Conservation (phyloP, 116 monocot species). For the Zostera marina region DNA sequence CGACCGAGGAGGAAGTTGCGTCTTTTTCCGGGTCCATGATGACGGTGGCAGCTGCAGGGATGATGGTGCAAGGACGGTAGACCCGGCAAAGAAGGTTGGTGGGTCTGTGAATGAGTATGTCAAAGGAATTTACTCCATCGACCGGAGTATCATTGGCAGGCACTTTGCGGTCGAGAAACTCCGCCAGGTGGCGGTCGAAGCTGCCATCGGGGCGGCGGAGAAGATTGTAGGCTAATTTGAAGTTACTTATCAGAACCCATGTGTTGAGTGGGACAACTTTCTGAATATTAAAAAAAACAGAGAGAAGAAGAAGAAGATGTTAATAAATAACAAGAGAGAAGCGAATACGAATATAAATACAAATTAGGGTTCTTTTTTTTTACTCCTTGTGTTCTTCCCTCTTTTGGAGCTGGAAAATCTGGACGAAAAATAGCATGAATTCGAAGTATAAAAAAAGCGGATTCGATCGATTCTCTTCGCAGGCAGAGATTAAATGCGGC, state of each 20-base stretch:
- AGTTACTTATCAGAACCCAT: conserved; percentile 45
- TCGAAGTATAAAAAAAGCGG: neutral
- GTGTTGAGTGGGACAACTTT: conserved; percentile 31
- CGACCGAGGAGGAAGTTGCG: neutral
- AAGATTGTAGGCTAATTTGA: conserved; percentile 39
- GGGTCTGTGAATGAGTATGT: conserved; percentile 24
- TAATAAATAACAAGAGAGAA: no score
- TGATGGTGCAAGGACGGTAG: conserved; percentile 17
- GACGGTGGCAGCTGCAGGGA: neutral
- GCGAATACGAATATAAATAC: no score
- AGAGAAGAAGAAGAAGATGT: neutral
- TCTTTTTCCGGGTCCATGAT: conserved; percentile 8
- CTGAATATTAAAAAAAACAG: conserved; percentile 7
- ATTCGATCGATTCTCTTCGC: no score
- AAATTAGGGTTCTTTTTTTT: neutral
- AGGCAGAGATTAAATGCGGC: neutral
- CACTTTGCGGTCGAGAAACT: conserved; percentile 32
- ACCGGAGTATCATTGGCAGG: conserved; percentile 22
- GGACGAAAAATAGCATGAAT: conserved; percentile 1
- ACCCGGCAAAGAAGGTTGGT: conserved; percentile 30
- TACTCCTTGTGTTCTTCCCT: neutral
- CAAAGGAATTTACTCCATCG: conserved; percentile 34
- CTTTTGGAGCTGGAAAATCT: neutral
- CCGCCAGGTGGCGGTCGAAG: conserved; percentile 35
- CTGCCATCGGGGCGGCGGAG: conserved; percentile 46